Evolutionary conservation across 768 basidiomycete species (phyloP).

Genomic region (Peribolospora kevripleyi): DNA sequence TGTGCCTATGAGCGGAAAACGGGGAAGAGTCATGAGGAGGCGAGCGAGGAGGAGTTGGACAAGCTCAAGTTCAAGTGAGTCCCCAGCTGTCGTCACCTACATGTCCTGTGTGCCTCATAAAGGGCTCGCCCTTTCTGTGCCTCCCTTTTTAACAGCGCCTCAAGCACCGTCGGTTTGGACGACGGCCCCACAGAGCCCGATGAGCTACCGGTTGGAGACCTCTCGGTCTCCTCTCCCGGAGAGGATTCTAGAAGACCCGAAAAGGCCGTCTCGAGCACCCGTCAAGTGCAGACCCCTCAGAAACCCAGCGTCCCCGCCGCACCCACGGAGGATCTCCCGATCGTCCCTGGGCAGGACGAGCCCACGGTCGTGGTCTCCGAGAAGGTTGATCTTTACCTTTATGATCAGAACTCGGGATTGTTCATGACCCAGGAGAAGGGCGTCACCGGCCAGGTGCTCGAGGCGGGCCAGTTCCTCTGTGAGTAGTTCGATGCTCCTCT

Average conservation of each 20-base stretch:
- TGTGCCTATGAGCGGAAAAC: conserved; percentile 94
- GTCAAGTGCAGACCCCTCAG: too few species aligned
- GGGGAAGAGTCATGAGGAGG: conserved; percentile 41
- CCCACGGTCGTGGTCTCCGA: conserved; percentile 5
- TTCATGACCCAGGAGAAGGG: conserved; percentile 23
- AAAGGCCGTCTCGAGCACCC: too few species aligned
- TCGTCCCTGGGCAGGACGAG: conserved; percentile 13
- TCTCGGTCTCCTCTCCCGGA: too few species aligned
- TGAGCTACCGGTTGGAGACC: too few species aligned
- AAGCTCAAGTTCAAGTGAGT: conserved; percentile 64
- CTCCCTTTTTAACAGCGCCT: too few species aligned
- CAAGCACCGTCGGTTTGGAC: too few species aligned
- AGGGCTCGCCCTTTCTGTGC: too few species aligned
- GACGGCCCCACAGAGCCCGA: too few species aligned
- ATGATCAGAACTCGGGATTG: conserved; percentile 21
- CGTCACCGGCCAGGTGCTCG: conserved; percentile 17
- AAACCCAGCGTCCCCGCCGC: background rate
- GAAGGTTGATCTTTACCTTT: conserved; percentile 22
- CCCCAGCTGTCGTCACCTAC: background rate
- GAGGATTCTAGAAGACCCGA: too few species aligned
- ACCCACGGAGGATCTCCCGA: conserved; percentile 16
- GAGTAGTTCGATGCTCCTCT: conserved; percentile 1
- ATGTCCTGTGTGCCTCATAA: too few species aligned
- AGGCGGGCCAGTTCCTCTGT: conserved; percentile 19
- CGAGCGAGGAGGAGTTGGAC: conserved; percentile 41